Evolutionary conservation across 2,329 filamentous ascomycete genomes (phyloP), one percentile per base, ranked within the genome.

Genomic region (Penicillium sp.): DNA sequence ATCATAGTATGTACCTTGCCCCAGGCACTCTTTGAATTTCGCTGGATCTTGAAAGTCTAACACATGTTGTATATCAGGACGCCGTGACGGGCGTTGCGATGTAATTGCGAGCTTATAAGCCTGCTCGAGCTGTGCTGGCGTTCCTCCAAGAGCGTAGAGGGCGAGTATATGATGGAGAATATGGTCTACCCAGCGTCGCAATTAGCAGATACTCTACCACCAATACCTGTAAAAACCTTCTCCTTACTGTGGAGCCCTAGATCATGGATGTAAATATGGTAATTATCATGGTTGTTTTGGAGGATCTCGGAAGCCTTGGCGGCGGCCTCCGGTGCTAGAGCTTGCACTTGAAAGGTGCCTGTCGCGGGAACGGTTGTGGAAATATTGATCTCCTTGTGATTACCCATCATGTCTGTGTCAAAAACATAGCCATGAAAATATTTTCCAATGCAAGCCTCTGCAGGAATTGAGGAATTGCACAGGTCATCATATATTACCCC

Each of bases 141-240:
- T 61, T 16, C 65, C 70, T 7, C 69, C 69, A 25, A 72, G 52
- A 28, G 66, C 63, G 28, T 59, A 69, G 7, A 71, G 45, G 6
- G 68, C 59, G 7, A 68, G 58, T 1, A 71, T 37, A 56, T 72
- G 70, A 54, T 72, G 70, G 6, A 71, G 64, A n/a, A 71, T 70
- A 45, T 72, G 70, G 45, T 72, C 67, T 71, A n/a, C 6, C 13
- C 11, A 10, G n/a, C 6, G 1, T 37, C 11, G 4, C 5, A 3
- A 35, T 52, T 19, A 52, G 49, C 16, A 35, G 25, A 7, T 8
- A 16, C 13, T 11, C 11, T 19, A 14, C 10, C 30, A 26, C 5
- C 28, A 14, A 16, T 25, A 6, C 7, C 19, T 22, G 19, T 1
- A 22, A 25, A 4, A 16, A 1, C 8, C 7, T 13, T 35, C 6